Conservation (phyloP, 768 basidiomycete genomes). For the Pluteus cervinus region DNA sequence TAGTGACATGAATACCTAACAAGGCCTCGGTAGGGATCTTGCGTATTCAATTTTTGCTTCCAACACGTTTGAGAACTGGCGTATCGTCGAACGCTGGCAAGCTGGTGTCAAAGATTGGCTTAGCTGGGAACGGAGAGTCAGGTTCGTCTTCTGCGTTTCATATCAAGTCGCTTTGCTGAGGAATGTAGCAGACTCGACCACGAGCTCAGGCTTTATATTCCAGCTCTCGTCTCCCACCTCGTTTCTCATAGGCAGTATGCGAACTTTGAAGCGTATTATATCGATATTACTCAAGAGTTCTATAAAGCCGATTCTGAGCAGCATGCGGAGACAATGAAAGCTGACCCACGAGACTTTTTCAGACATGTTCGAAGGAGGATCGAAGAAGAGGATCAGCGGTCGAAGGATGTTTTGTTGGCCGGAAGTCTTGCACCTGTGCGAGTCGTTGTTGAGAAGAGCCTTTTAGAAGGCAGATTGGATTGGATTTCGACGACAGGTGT, state of each 20-base stretch:
- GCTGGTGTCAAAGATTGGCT: constrained; percentile 46
- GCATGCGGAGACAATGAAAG: constrained; percentile 28
- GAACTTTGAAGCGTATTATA: constrained; percentile 51
- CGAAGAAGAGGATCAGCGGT: constrained; percentile 53
- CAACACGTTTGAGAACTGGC: constrained; percentile 42
- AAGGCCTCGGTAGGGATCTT: no score
- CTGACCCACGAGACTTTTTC: constrained; percentile 50
- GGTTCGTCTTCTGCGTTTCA: constrained; percentile 16
- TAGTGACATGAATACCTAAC: no score
- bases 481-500: constrained; percentile 30
- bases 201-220: constrained; percentile 34
- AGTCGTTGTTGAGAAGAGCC: constrained; percentile 45
- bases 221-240: constrained; percentile 51
- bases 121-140: constrained; percentile 43
- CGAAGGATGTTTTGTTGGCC: constrained; percentile 42
- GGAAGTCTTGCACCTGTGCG: constrained; percentile 44
- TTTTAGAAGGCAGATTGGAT: constrained; percentile 37
- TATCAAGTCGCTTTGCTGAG: constrained; percentile 1
- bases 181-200: constrained; percentile 26
- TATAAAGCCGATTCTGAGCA: constrained; percentile 46
- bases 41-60: constrained; percentile 48
- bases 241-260: constrained; percentile 52
- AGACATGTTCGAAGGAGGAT: constrained; percentile 37
- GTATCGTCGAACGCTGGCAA: constrained; percentile 37
- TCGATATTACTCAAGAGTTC: constrained; percentile 43